Conservation (phyloP, 2,329 filamentous ascomycete genomes). For the Colletotrichum neosansevieriae region DNA sequence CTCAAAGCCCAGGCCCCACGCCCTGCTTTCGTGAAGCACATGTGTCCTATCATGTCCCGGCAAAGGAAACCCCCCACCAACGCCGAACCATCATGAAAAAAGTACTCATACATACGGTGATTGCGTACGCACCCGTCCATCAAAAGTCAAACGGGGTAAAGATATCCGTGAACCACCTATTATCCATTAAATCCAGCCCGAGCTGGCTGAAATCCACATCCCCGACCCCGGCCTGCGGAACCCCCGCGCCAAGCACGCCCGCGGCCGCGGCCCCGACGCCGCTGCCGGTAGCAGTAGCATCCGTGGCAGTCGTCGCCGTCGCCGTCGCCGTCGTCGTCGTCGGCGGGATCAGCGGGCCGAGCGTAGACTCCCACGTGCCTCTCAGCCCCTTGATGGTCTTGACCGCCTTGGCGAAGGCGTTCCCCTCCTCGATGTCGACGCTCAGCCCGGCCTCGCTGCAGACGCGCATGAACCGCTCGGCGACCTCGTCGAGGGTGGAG, state of each 20-base stretch:
- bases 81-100: neutral
- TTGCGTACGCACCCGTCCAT: neutral
- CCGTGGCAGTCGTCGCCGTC: slow-evolving; percentile 25
- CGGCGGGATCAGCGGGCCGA: slow-evolving; percentile 41
- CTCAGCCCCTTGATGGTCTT: slow-evolving; percentile 52
- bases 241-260: slow-evolving; percentile 2
- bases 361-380: slow-evolving; percentile 51
- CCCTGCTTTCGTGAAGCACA: neutral
- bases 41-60: neutral
- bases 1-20: too few relatives aligned
- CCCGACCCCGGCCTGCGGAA: slow-evolving; percentile 10
- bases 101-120: slow-evolving; percentile 8
- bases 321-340: slow-evolving; percentile 10
- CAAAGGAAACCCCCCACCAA: neutral
- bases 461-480: slow-evolving; percentile 28
- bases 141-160: slow-evolving; percentile 39
- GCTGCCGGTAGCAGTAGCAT: too few relatives aligned
- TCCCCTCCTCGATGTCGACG: slow-evolving; percentile 45
- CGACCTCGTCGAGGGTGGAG: slow-evolving; percentile 45
- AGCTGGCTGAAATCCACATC: slow-evolving; percentile 33
- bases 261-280: neutral
- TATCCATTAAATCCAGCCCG: slow-evolving; percentile 34
- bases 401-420: slow-evolving; percentile 49
- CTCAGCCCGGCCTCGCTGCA: slow-evolving; percentile 14
- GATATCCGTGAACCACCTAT: slow-evolving; percentile 35